Evolutionary conservation across 1,284 basidiomycete genomes (phyloP).

Genomic region (Tilletia setariae): DNA sequence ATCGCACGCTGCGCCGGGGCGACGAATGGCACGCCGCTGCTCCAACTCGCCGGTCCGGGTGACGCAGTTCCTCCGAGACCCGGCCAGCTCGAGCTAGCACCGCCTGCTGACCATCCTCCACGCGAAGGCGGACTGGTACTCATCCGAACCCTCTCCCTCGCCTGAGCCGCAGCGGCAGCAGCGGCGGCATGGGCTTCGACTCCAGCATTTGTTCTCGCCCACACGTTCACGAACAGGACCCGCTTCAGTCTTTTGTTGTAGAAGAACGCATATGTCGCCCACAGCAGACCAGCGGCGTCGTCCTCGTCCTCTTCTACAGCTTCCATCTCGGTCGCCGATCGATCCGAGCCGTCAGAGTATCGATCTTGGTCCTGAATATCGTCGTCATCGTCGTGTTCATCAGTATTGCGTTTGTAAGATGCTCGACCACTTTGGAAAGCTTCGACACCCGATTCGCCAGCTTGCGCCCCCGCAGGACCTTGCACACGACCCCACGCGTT

Average conservation of each 20-base stretch:
- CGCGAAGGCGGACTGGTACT: conserved; percentile 18
- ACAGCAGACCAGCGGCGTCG: conserved; percentile 71
- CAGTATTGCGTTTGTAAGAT: conserved; percentile 37
- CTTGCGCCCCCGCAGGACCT: not conserved
- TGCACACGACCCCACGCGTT: not conserved
- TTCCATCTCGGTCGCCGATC: conserved; percentile 21
- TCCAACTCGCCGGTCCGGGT: too few species aligned
- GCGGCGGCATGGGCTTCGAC: conserved; percentile 16
- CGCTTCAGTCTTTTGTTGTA: conserved; percentile 86
- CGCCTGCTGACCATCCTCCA: not conserved
- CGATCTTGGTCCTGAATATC: conserved; percentile 46
- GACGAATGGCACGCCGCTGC: too few species aligned
- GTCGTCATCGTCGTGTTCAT: conserved; percentile 43
- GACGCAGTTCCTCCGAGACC: not conserved
- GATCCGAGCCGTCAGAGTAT: conserved; percentile 23
- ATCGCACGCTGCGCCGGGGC: too few species aligned
- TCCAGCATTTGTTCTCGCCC: conserved; percentile 72
- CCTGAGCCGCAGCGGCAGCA: not conserved
- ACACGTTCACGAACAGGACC: conserved; percentile 85
- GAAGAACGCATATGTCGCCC: conserved; percentile 98
- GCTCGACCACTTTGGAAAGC: too few species aligned
- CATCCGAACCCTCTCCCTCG: conserved; percentile 17
- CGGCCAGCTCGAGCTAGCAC: conserved; percentile 9
- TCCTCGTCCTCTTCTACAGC: conserved; percentile 62
- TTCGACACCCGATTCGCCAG: not conserved